These are phyloP conservation scores for Ensete ventricosum DNA, from an alignment of 176 grass and related monocot species.

Conservation along the genomic window DNA sequence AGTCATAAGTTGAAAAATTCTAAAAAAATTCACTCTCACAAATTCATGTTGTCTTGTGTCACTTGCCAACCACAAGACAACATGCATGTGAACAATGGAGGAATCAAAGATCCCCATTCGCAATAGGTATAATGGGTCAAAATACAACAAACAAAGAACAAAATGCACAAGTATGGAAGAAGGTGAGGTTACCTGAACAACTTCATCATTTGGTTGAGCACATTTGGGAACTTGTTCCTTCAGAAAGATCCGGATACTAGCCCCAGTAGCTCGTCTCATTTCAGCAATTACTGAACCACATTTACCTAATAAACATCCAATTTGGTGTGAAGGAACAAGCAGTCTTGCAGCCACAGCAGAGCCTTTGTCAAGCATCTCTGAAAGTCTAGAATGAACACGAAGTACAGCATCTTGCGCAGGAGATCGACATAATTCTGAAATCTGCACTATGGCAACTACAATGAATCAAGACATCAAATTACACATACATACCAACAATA, in stretches of 20 bases:
- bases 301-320: conserved; percentile 65
- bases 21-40: too few species aligned
- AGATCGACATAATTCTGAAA: conserved; percentile 68
- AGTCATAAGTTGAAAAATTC: neutral
- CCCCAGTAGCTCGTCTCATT: conserved; percentile 70
- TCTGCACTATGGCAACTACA: conserved; percentile 38
- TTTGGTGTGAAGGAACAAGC: conserved; percentile 70
- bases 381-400: conserved; percentile 53
- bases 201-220: conserved; percentile 61
- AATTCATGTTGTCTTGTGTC: neutral
- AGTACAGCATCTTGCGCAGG: conserved; percentile 63
- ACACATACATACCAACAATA: conserved; percentile 1
- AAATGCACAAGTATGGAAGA: conserved; percentile 8
- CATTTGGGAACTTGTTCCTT: conserved; percentile 68
- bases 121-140: neutral
- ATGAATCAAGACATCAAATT: neutral
- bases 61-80: neutral
- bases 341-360: conserved; percentile 54
- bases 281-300: conserved; percentile 68
- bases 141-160: conserved; percentile 7
- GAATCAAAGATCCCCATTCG: neutral
- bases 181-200: conserved; percentile 44
- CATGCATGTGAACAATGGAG: neutral
- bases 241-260: conserved; percentile 60
- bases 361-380: conserved; percentile 51